These are phyloP conservation scores for Hydnum rufescens DNA, from an alignment of 768 basidiomycete species.

Conservation along the genomic window DNA sequence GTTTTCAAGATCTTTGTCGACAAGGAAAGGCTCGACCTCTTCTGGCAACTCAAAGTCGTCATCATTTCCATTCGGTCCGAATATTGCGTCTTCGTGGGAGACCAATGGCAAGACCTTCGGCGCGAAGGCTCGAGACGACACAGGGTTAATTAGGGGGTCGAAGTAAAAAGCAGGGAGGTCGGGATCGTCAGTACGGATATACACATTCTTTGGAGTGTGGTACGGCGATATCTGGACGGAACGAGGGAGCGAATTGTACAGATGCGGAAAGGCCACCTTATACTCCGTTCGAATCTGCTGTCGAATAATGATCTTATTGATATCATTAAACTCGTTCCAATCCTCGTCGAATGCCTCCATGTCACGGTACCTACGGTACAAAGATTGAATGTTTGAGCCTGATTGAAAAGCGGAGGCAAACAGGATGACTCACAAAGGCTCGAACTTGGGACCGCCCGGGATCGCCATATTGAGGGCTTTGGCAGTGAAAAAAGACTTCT, in stretches of 20 bases:
- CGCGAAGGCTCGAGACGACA: slow-evolving; percentile 71
- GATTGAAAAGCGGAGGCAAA: background rate
- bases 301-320: slow-evolving; percentile 98
- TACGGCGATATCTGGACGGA: slow-evolving; percentile 84
- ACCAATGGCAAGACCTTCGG: slow-evolving; percentile 68
- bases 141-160: slow-evolving; percentile 95
- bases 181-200: slow-evolving; percentile 98
- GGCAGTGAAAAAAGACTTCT: slow-evolving; percentile 93
- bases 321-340: slow-evolving; percentile 99
- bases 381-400: background rate
- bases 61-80: slow-evolving; percentile 70
- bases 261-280: slow-evolving; percentile 96
- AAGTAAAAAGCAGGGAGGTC: slow-evolving; percentile 98
- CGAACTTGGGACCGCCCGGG: slow-evolving; percentile 96
- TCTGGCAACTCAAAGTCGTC: slow-evolving; percentile 79
- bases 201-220: slow-evolving; percentile 90
- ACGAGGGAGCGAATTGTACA: slow-evolving; percentile 94
- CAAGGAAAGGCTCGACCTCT: slow-evolving; percentile 58
- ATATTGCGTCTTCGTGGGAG: slow-evolving; percentile 81
- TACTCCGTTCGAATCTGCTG: slow-evolving; percentile 98
- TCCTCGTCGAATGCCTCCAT: slow-evolving; percentile 97
- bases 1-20: slow-evolving; percentile 59
- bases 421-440: slow-evolving; percentile 41
- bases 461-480: slow-evolving; percentile 95
- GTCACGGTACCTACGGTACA: slow-evolving; percentile 37